Percentiles rank a stretch among this genome's conserved stretches.
Evolutionary conservation across 2,329 filamentous ascomycete species (phyloP).

Genomic region (Colletotrichum incanum): DNA sequence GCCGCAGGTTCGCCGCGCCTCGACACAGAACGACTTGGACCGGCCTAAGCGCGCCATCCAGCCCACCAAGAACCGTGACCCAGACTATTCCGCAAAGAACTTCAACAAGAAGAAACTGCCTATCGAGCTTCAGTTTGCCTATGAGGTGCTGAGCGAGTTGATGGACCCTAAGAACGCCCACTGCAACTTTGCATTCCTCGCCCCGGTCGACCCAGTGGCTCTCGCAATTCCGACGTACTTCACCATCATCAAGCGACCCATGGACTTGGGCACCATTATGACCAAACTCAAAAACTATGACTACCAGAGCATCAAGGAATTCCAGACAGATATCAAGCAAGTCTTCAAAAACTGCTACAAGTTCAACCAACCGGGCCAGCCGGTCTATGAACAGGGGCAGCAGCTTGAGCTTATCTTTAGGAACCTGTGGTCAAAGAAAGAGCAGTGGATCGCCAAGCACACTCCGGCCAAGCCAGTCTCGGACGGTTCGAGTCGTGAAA

Average conservation of each 20-base stretch:
- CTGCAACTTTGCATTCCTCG: conserved; percentile 82
- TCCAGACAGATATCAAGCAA: conserved; percentile 85
- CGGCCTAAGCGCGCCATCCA: conserved; percentile 95
- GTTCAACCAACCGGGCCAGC: conserved; percentile 85
- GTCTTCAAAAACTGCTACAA: conserved; percentile 93
- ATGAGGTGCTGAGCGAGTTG: conserved; percentile 84
- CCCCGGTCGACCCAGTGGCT: conserved; percentile 92
- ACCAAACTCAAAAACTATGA: conserved; percentile 83
- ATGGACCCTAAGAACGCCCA: conserved; percentile 79
- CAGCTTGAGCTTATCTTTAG: conserved; percentile 84
- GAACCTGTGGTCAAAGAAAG: conserved; percentile 82
- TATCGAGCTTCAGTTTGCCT: conserved; percentile 91
- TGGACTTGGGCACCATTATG: conserved; percentile 90
- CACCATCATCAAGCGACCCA: conserved; percentile 94
- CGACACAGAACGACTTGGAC: conserved; percentile 80
- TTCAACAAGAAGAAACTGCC: conserved; percentile 95
- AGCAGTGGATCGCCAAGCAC: conserved; percentile 84
- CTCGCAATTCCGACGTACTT: conserved; percentile 95
- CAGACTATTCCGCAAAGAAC: conserved; percentile 85
- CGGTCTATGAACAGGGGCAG: conserved; percentile 80
- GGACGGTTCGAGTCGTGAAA: conserved; percentile 75
- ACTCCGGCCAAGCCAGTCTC: conserved; percentile 70
- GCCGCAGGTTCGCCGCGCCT: conserved; percentile 89
- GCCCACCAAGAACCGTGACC: conserved; percentile 89
- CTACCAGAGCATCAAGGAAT: conserved; percentile 87